Evolutionary conservation across 192 early-diverging fungal genomes (phyloP), one percentile per base, ranked within the genome.

Genomic region (Gonapodya prolifera): DNA sequence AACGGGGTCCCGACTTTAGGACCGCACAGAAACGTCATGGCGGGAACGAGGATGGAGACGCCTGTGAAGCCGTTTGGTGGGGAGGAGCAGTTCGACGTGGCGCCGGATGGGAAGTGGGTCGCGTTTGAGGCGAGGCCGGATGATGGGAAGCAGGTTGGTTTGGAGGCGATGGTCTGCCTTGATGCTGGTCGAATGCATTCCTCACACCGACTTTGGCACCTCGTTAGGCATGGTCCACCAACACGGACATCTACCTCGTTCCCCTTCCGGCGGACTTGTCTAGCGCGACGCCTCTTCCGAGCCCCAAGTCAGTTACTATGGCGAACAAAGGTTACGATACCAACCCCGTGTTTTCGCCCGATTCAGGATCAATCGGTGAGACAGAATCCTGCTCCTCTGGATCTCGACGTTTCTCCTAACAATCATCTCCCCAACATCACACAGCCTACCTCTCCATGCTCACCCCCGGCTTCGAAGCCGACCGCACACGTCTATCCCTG

Each of bases 311-410:
- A 75, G 78, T 2, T 82, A 84, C 18, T 83, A 81, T 70, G 79
- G 86, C 1, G 91, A 90, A 18, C 89, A 91, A 28, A 87, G 90
- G 74, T 76, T 69, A 69, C 45, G 45, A 8, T n/a, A 76, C 84
- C 70, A 82, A 83, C 77, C 93, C 94, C 0, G 83, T 80, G 28
- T 93, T 89, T 77, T 86, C 84, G n/a, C 79, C 84, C 2, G 91
- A 90, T 95, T 69, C 91, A 95, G 83, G 94, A 93, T 92, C 80
- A 79, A 23, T 79, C 80, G 16, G 87, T 90, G 1, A 79, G 89
- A 35, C 92, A 95, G 79, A 93, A 95, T 80, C 83, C 93, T 0
- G 94, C 94, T 80, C 89, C 87, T 78, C 93, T 92, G 81, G 84
- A 86, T 18, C 88, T 95, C 30, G 81, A 88, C 35, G 34, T 92